Percentiles rank a stretch among this genome's conserved stretches.
These are phyloP conservation scores for Rutidosis leptorrhynchoides DNA, from an alignment of 129 eudicot species.

Conservation along the genomic window DNA sequence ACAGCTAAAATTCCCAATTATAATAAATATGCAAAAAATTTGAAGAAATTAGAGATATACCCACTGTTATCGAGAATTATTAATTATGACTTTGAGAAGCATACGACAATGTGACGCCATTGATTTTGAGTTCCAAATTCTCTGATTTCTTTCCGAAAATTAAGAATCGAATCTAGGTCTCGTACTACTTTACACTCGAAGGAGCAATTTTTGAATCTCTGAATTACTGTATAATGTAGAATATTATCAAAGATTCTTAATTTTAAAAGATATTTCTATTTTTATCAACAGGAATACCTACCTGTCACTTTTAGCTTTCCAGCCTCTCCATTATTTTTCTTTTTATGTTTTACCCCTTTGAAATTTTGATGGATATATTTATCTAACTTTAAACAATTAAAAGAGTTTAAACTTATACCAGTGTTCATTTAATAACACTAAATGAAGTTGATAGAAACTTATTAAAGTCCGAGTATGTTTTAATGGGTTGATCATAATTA, in stretches of 20 bases:
- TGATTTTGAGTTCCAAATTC: conserved; percentile 24
- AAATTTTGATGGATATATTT: background rate
- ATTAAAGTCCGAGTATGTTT: too few species aligned
- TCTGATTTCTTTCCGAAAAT: background rate
- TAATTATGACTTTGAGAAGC: conserved; percentile 71
- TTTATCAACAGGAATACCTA: conserved; percentile 18
- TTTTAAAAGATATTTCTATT: conserved; percentile 11
- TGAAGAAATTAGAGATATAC: conserved; percentile 25
- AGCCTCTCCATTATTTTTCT: background rate
- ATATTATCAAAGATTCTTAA: conserved; percentile 14
- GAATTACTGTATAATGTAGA: conserved; percentile 11
- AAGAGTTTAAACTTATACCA: too few species aligned
- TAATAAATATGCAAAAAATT: background rate
- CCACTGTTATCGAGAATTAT: conserved; percentile 77
- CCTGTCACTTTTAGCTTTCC: conserved; percentile 23
- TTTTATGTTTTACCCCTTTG: background rate
- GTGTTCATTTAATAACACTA: too few species aligned
- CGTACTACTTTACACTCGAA: conserved; percentile 14
- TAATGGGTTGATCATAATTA: background rate
- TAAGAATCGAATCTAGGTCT: conserved; percentile 23
- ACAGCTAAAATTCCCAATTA: background rate
- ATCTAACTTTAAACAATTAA: too few species aligned
- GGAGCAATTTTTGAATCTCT: conserved; percentile 8
- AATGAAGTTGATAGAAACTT: too few species aligned
- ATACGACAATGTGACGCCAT: conserved; percentile 68